Evolutionary conservation across 192 early-diverging fungal species (phyloP).

Genomic region (Coemansia sp.): DNA sequence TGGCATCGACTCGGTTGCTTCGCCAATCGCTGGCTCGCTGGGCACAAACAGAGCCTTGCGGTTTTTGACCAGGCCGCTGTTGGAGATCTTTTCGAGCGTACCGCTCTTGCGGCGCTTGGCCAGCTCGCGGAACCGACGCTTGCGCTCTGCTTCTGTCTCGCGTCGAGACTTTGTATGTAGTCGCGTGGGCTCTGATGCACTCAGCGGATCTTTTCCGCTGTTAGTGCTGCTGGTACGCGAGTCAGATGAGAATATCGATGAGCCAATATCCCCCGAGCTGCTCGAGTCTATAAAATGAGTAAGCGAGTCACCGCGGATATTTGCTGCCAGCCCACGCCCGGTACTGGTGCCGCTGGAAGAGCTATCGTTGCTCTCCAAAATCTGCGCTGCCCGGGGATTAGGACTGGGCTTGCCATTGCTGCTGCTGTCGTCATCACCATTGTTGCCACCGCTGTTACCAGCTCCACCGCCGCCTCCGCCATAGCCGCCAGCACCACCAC

Average conservation of each 20-base stretch:
- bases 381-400: conserved; percentile 23
- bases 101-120: conserved; percentile 52
- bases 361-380: conserved; percentile 33
- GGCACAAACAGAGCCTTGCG: conserved; percentile 39
- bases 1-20: background rate
- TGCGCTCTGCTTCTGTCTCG: conserved; percentile 33
- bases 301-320: conserved; percentile 8
- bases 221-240: conserved; percentile 10
- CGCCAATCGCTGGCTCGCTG: conserved; percentile 17
- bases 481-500: background rate
- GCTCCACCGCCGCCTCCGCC: conserved; percentile 1
- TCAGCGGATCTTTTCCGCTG: conserved; percentile 1
- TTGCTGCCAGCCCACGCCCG: conserved; percentile 38
- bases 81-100: conserved; percentile 46
- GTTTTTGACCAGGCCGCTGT: conserved; percentile 42
- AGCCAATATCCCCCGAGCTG: conserved; percentile 32
- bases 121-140: conserved; percentile 32
- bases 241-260: conserved; percentile 46
- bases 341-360: conserved; percentile 23
- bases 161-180: conserved; percentile 10
- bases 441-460: conserved; percentile 2
- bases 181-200: conserved; percentile 7
- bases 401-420: conserved; percentile 31
- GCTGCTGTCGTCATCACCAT: conserved; percentile 15
- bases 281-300: conserved; percentile 26